Evolutionary conservation across 2,329 filamentous ascomycete genomes (phyloP).

Genomic region (Penicillium frequentans): DNA sequence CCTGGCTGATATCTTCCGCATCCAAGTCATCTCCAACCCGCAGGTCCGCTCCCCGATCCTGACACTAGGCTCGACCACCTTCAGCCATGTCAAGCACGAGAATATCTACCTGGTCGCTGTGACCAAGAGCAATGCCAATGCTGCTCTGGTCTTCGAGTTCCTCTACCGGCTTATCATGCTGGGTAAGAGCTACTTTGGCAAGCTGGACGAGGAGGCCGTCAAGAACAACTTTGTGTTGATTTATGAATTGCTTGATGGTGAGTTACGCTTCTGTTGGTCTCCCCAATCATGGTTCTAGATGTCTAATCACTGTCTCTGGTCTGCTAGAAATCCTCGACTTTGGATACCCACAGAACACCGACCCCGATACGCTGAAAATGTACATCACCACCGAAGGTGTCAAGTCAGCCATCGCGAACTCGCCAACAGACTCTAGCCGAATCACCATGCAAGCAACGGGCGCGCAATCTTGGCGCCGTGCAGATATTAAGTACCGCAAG

Average conservation of each 20-base stretch:
- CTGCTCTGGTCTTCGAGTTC: conserved; percentile 96
- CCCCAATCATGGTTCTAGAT: neutral
- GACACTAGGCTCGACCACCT: conserved; percentile 95
- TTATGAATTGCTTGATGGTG: conserved; percentile 93
- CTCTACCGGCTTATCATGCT: conserved; percentile 87
- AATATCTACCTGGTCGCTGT: conserved; percentile 98
- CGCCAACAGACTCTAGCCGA: conserved; percentile 82
- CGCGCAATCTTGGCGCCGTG: conserved; percentile 92
- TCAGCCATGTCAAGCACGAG: conserved; percentile 99
- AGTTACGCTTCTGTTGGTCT: conserved; percentile 17
- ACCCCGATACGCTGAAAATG: conserved; percentile 98
- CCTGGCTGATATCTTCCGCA: conserved; percentile 97
- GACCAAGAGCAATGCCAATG: conserved; percentile 99
- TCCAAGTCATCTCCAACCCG: conserved; percentile 98
- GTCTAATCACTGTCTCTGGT: neutral
- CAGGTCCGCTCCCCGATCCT: conserved; percentile 97
- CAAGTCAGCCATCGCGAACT: conserved; percentile 73
- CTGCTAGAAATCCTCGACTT: conserved; percentile 90
- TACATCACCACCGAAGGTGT: conserved; percentile 99
- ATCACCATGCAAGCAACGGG: conserved; percentile 99
- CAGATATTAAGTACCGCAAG: conserved; percentile 98
- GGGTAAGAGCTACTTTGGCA: conserved; percentile 95
- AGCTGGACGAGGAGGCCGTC: conserved; percentile 98
- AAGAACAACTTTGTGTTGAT: conserved; percentile 99
- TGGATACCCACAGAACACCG: conserved; percentile 97